Conservation (phyloP, 2,329 filamentous ascomycete genomes). For the Fusarium marasasianum region DNA sequence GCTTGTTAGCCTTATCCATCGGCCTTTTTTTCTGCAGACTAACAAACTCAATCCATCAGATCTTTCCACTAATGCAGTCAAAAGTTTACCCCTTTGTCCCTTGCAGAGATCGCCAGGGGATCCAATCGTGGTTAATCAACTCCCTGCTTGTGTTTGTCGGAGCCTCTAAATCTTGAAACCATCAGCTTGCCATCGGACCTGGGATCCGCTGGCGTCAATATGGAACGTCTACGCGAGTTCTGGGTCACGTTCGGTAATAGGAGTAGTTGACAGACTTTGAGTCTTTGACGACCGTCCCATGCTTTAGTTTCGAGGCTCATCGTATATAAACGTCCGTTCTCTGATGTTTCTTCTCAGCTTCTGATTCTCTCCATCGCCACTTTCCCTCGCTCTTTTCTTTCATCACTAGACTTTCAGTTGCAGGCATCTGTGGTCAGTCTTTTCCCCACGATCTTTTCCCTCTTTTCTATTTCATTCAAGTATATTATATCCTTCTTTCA, state of each 20-base stretch:
- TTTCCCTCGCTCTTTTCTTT: slow-evolving; percentile 37
- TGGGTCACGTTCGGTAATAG: slow-evolving; percentile 10
- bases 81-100: slow-evolving; percentile 14
- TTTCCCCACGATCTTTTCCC: slow-evolving; percentile 28
- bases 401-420: slow-evolving; percentile 40
- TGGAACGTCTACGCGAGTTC: slow-evolving; percentile 22
- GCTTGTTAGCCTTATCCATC: slow-evolving; percentile 15
- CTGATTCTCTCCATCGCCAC: slow-evolving; percentile 36
- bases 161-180: slow-evolving; percentile 37
- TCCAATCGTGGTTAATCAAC: slow-evolving; percentile 10
- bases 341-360: slow-evolving; percentile 5
- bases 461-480: slow-evolving; percentile 14
- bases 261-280: slow-evolving; percentile 12
- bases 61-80: slow-evolving; percentile 40
- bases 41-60: slow-evolving; percentile 16
- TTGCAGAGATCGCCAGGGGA: slow-evolving; percentile 35
- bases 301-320: neutral
- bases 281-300: slow-evolving; percentile 7
- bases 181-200: slow-evolving; percentile 26
- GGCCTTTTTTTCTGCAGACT: slow-evolving; percentile 13
- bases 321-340: slow-evolving; percentile 34
- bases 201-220: slow-evolving; percentile 29
- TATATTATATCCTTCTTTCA: slow-evolving; percentile 10
- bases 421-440: slow-evolving; percentile 43
- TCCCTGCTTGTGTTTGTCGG: slow-evolving; percentile 25